Conservation (phyloP, 306 rosid genomes). For the Vigna hirtella region DNA sequence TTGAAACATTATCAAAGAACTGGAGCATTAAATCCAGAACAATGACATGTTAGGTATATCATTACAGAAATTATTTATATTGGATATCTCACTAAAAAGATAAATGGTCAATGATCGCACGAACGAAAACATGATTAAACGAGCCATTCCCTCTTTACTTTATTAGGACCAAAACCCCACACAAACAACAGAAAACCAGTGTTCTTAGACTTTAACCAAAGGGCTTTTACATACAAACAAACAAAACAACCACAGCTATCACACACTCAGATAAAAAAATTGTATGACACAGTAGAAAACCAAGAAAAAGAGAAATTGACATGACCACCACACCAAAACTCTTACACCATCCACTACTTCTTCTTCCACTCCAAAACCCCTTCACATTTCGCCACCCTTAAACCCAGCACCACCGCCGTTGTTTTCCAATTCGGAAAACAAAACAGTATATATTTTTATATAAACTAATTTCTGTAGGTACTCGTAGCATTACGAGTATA, state of each 20-base stretch:
- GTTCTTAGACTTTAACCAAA: neutral
- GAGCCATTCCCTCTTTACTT: neutral
- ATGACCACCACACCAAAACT: neutral
- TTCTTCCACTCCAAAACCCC: slow-evolving; percentile 1
- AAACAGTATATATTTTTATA: neutral
- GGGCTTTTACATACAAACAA: neutral
- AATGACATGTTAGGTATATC: no score
- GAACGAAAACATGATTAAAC: neutral
- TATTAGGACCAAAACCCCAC: neutral
- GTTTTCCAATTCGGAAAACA: neutral
- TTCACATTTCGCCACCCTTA: neutral
- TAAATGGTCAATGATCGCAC: neutral
- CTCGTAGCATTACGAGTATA: slow-evolving; percentile 39
- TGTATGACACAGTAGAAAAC: neutral
- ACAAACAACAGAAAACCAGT: neutral
- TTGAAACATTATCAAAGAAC: no score
- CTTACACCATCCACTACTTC: neutral
- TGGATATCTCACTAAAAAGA: no score
- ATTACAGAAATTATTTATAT: no score
- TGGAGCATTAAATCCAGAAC: no score
- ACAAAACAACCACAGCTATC: slow-evolving; percentile 7
- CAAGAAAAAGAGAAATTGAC: neutral
- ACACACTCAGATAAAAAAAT: neutral
- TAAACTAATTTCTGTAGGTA: neutral
- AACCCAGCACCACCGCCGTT: slow-evolving; percentile 1